Conservation (phyloP, 495 filamentous ascomycete genomes). For the Aspergillus indologenus region DNA sequence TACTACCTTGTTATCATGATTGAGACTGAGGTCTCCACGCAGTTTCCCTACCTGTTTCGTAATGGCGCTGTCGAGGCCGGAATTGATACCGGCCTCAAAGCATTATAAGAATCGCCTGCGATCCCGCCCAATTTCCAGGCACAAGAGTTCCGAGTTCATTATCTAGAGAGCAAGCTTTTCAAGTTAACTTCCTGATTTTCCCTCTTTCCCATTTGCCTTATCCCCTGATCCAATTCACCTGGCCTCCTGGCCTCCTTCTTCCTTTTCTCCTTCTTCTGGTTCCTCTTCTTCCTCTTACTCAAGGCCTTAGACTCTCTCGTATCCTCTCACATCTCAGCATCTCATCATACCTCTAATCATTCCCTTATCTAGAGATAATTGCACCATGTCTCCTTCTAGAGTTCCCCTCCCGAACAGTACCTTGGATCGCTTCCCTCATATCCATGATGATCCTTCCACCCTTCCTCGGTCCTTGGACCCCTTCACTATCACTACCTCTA, state of each 20-base stretch:
- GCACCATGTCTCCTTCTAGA: slow-evolving; percentile 19
- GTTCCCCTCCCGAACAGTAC: slow-evolving; percentile 29
- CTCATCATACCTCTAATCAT: not conserved
- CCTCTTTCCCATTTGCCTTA: slow-evolving; percentile 19
- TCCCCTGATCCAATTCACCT: too few relatives aligned
- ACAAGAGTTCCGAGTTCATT: not conserved
- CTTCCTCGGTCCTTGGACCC: slow-evolving; percentile 58
- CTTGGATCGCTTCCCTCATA: slow-evolving; percentile 54
- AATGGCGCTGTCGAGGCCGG: slow-evolving; percentile 48
- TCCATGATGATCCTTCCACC: slow-evolving; percentile 54
- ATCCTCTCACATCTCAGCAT: slow-evolving; percentile 2
- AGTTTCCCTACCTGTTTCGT: slow-evolving; percentile 34
- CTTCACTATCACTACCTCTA: slow-evolving; percentile 83
- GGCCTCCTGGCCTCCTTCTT: too few relatives aligned
- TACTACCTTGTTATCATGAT: slow-evolving; percentile 3
- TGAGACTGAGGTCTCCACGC: slow-evolving; percentile 21
- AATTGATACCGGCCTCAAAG: slow-evolving; percentile 60
- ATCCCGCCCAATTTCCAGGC: slow-evolving; percentile 27
- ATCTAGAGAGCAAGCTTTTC: not conserved
- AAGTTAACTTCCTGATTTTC: not conserved
- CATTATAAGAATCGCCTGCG: slow-evolving; percentile 51
- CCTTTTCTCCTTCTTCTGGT: too few relatives aligned
- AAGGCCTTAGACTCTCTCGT: not conserved
- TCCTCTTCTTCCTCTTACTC: slow-evolving; percentile 15
- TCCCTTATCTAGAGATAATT: not conserved